phyloP scores from a whole-genome alignment of 129 eudicot genomes.

The Escallonia herrerae region DNA sequence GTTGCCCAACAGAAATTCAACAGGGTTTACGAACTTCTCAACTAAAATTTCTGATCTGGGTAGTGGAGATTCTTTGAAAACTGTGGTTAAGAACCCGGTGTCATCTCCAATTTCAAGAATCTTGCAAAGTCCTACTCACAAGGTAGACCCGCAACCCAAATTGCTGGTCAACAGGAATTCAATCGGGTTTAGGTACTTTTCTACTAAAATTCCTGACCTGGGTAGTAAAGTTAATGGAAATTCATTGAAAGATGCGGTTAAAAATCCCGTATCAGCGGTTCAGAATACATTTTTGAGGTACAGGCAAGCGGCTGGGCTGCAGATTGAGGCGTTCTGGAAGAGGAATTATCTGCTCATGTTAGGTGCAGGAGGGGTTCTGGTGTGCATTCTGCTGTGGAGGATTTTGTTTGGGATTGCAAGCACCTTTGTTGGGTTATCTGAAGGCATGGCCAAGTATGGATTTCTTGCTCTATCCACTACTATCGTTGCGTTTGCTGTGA shows the following conservation, averaged over 20 bases:
- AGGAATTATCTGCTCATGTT: slow-evolving; percentile 59
- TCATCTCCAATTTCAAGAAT: slow-evolving; percentile 17
- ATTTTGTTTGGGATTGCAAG: slow-evolving; percentile 84
- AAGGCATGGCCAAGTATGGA: slow-evolving; percentile 99
- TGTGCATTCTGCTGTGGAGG: slow-evolving; percentile 88
- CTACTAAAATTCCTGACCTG: slow-evolving; percentile 23
- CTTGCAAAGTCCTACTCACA: slow-evolving; percentile 4
- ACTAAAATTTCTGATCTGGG: slow-evolving; percentile 12
- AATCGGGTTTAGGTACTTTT: slow-evolving; percentile 57
- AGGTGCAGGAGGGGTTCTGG: slow-evolving; percentile 69
- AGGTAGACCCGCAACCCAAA: slow-evolving; percentile 17
- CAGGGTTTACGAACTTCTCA: slow-evolving; percentile 61
- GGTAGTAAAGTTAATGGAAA: slow-evolving; percentile 29
- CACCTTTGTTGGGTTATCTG: slow-evolving; percentile 80
- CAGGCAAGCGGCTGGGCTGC: slow-evolving; percentile 67
- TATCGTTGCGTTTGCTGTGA: slow-evolving; percentile 86
- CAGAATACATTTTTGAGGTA: slow-evolving; percentile 42
- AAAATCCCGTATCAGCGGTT: slow-evolving; percentile 41
- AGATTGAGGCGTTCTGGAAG: slow-evolving; percentile 91
- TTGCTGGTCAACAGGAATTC: slow-evolving; percentile 19
- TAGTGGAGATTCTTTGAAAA: slow-evolving; percentile 10
- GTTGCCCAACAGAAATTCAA: slow-evolving; percentile 14
- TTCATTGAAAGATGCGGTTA: slow-evolving; percentile 37
- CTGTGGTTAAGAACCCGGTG: slow-evolving; percentile 49
- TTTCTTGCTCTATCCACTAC: slow-evolving; percentile 93